These are phyloP conservation scores for Apiotrichum akiyoshidainum DNA, from an alignment of 1,284 basidiomycete species.

Conservation along the genomic window DNA sequence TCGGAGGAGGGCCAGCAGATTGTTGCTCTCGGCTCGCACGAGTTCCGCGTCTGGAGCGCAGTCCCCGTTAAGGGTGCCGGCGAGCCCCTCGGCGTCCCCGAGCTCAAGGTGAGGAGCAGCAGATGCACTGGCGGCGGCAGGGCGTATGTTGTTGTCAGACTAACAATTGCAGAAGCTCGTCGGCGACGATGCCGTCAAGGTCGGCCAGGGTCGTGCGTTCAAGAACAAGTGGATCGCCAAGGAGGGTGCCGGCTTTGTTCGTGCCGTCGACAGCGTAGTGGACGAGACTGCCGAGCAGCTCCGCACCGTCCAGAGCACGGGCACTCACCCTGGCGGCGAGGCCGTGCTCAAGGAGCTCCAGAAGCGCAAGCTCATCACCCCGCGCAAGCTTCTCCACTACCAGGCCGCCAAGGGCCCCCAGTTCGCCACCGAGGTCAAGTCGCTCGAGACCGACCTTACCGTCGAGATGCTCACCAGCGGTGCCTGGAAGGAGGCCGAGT, in stretches of 20 bases:
- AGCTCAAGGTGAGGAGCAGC: slow-evolving; percentile 56
- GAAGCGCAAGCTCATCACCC: slow-evolving; percentile 77
- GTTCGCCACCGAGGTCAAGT: slow-evolving; percentile 90
- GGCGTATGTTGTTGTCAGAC: neutral
- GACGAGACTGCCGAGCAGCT: slow-evolving; percentile 75
- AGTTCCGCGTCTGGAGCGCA: slow-evolving; percentile 86
- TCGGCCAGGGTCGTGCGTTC: slow-evolving; percentile 91
- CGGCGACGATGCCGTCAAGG: slow-evolving; percentile 79
- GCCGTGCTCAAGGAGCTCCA: slow-evolving; percentile 78
- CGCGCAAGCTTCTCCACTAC: slow-evolving; percentile 91
- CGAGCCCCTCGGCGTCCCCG: slow-evolving; percentile 61
- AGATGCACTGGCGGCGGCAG: neutral
- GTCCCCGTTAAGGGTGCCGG: slow-evolving; percentile 69
- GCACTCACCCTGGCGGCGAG: slow-evolving; percentile 61
- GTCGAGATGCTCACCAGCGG: slow-evolving; percentile 88
- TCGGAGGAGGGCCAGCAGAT: slow-evolving; percentile 80
- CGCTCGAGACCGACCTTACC: slow-evolving; percentile 96
- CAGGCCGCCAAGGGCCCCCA: slow-evolving; percentile 77
- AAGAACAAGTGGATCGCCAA: slow-evolving; percentile 97
- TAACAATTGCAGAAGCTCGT: slow-evolving; percentile 57
- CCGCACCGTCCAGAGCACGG: slow-evolving; percentile 66
- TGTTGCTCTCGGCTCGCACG: slow-evolving; percentile 79
- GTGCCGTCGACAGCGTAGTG: slow-evolving; percentile 62
- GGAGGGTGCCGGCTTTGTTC: slow-evolving; percentile 81
- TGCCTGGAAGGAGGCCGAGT: slow-evolving; percentile 82